Conservation (phyloP, 768 basidiomycete genomes). For the Panaeolus cyanescens region DNA sequence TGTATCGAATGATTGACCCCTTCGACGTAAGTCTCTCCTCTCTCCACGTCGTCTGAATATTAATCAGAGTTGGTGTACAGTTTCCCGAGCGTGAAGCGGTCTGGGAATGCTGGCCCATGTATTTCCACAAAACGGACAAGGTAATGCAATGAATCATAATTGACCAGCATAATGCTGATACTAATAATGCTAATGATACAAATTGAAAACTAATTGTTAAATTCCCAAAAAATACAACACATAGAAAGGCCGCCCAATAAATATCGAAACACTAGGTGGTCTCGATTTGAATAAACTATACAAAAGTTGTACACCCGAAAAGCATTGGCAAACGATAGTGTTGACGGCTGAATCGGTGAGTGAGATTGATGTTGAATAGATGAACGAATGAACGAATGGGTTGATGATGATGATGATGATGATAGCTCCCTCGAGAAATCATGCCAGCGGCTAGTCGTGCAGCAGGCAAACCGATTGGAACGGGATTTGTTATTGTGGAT, state of each 20-base stretch:
- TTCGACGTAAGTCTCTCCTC: constrained; percentile 56
- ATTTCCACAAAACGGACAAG: constrained; percentile 83
- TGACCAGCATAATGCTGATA: not conserved
- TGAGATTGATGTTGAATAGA: no score
- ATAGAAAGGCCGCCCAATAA: constrained; percentile 72
- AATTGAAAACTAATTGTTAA: no score
- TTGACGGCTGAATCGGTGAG: constrained; percentile 63
- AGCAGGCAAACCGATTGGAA: constrained; percentile 50
- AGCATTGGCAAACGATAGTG: constrained; percentile 63
- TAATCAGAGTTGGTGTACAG: constrained; percentile 31
- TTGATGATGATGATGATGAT: not conserved
- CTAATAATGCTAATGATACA: no score
- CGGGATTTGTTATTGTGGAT: constrained; percentile 67
- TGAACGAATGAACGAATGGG: no score
- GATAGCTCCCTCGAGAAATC: constrained; percentile 59
- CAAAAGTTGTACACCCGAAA: constrained; percentile 56
- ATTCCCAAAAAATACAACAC: not conserved
- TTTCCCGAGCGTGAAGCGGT: constrained; percentile 70
- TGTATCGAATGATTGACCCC: constrained; percentile 64
- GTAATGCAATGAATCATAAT: constrained; percentile 30
- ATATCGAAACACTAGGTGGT: constrained; percentile 64
- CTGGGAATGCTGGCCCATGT: constrained; percentile 79
- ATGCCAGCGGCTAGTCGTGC: constrained; percentile 64
- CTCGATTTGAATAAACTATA: constrained; percentile 61
- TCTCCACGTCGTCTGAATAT: not conserved